A percentile compares a stretch with the other conserved stretches of the same genome.
Evolutionary conservation across 306 rosid genomes (phyloP).

Genomic region (Quercus alba): DNA sequence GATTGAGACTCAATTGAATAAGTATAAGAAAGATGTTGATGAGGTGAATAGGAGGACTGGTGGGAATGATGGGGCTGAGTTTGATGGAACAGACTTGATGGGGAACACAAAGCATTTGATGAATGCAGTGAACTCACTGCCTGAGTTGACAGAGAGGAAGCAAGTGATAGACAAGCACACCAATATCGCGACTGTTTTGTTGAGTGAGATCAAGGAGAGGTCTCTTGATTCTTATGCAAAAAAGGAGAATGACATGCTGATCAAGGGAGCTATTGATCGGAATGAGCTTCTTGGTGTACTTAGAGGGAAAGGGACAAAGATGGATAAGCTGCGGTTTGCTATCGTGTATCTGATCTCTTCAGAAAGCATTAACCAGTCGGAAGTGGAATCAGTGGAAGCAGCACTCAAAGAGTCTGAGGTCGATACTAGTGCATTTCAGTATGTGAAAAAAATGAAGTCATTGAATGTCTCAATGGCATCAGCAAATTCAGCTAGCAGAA

Average conservation of each 20-base stretch:
- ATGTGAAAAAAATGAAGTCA: constrained; percentile 89
- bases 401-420: constrained; percentile 82
- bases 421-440: constrained; percentile 87
- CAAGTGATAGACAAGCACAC: constrained; percentile 97
- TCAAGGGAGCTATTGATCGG: constrained; percentile 81
- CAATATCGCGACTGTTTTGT: constrained; percentile 80
- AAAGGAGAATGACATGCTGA: constrained; percentile 93
- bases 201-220: constrained; percentile 96
- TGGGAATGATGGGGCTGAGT: constrained; percentile 79
- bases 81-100: constrained; percentile 86
- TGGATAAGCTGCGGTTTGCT: constrained; percentile 93
- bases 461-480: constrained; percentile 79
- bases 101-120: constrained; percentile 97
- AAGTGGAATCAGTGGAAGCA: constrained; percentile 84
- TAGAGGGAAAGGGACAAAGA: constrained; percentile 81
- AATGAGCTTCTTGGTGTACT: constrained; percentile 69
- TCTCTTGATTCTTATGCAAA: constrained; percentile 88
- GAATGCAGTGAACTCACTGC: constrained; percentile 96
- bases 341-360: constrained; percentile 82
- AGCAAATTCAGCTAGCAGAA: constrained; percentile 83
- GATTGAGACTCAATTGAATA: constrained; percentile 83
- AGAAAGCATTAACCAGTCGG: constrained; percentile 72
- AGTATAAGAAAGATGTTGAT: constrained; percentile 92
- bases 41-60: constrained; percentile 93
- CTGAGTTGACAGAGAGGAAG: constrained; percentile 89